phyloP scores from a whole-genome alignment of 1,139 yeast genomes.

The Diutina catenulata region DNA sequence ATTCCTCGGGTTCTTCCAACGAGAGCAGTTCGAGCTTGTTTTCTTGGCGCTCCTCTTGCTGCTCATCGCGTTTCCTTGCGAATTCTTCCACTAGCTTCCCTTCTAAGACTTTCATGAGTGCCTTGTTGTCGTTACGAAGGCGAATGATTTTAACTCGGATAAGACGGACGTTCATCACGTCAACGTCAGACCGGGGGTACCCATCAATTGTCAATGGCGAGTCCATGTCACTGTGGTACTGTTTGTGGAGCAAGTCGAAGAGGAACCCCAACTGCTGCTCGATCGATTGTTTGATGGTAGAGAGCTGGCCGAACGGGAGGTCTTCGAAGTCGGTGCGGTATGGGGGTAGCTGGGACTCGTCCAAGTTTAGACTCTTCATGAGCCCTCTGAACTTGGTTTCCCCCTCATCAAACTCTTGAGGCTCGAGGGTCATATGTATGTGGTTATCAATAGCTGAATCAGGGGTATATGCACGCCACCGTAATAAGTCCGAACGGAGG shows the following conservation, averaged over 20 bases:
- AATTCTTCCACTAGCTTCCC: conserved; percentile 33
- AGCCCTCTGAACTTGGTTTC: conserved; percentile 3
- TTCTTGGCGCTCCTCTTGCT: neutral
- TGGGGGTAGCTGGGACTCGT: neutral
- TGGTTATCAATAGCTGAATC: too few relatives aligned
- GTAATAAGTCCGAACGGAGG: too few relatives aligned
- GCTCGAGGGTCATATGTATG: too few relatives aligned
- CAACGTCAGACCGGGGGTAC: conserved; percentile 76
- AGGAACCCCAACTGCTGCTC: conserved; percentile 1
- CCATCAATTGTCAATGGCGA: conserved; percentile 38
- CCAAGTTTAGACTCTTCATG: conserved; percentile 5
- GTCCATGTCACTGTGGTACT: conserved; percentile 2
- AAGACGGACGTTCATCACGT: conserved; percentile 58
- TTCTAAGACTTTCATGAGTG: conserved; percentile 38
- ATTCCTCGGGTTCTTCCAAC: neutral
- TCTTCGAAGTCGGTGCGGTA: conserved; percentile 1
- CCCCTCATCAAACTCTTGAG: too few relatives aligned
- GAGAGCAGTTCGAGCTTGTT: neutral
- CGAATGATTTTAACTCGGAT: conserved; percentile 54
- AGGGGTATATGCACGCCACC: too few relatives aligned
- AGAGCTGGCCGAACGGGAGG: neutral
- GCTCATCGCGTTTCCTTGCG: conserved; percentile 7
- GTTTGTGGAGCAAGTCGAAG: neutral
- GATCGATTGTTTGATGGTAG: neutral
- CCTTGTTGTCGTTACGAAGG: conserved; percentile 54